These are phyloP conservation scores for Hypoxylon sp. DNA, from an alignment of 2,329 filamentous ascomycete genomes.

Conservation along the genomic window DNA sequence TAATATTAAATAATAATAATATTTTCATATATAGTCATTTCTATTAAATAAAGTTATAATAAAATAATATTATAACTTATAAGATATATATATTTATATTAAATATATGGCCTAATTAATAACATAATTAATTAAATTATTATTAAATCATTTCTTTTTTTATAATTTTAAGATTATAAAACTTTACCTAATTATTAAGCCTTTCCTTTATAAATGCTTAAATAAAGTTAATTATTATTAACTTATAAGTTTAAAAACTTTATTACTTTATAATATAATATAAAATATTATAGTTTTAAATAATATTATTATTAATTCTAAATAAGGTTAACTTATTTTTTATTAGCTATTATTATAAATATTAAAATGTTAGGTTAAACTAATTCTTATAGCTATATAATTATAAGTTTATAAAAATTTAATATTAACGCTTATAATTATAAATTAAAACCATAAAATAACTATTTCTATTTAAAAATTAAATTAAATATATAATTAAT, in stretches of 20 bases:
- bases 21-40: too few relatives aligned
- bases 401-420: neutral
- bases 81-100: too few relatives aligned
- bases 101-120: too few relatives aligned
- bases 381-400: neutral
- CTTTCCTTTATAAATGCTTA: too few relatives aligned
- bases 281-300: neutral
- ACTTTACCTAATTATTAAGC: too few relatives aligned
- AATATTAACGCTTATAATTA: neutral
- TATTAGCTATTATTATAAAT: neutral
- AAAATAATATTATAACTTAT: too few relatives aligned
- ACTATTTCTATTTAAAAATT: neutral
- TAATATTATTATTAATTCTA: neutral
- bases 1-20: too few relatives aligned
- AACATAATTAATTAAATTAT: too few relatives aligned
- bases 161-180: too few relatives aligned
- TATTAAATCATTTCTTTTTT: neutral
- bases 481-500: conserved; percentile 3
- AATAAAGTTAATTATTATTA: too few relatives aligned
- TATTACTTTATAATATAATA: conserved; percentile 1
- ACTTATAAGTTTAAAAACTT: neutral
- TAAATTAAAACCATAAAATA: conserved; percentile 1
- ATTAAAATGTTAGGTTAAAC: neutral
- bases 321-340: neutral
- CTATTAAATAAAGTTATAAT: too few relatives aligned